Evolutionary conservation across 106 monocot genomes (phyloP).

Genomic region (Ottelia alismoides): DNA sequence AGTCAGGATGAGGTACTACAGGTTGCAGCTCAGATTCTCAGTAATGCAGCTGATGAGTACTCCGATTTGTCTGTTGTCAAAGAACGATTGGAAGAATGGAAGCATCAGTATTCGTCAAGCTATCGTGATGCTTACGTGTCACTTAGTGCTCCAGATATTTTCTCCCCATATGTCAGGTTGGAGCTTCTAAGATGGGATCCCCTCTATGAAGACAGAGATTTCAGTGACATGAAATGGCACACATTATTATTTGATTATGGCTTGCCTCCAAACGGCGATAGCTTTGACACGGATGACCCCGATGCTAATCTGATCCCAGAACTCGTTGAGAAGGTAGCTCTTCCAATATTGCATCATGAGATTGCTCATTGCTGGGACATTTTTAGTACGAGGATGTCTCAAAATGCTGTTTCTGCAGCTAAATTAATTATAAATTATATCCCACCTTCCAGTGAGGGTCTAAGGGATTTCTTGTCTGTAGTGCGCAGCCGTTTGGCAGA

Average conservation of each 20-base stretch:
- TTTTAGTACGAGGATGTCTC: conserved; percentile 56
- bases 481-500: conserved; percentile 40
- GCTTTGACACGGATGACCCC: conserved; percentile 45
- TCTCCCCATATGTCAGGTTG: conserved; percentile 85
- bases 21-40: conserved; percentile 64
- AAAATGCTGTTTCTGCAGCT: conserved; percentile 67
- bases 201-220: conserved; percentile 44
- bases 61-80: conserved; percentile 70
- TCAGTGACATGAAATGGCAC: conserved; percentile 90
- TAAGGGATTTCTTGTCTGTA: conserved; percentile 47
- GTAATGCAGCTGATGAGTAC: conserved; percentile 89
- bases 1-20: conserved; percentile 66
- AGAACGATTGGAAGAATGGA: conserved; percentile 73
- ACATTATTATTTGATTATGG: conserved; percentile 69
- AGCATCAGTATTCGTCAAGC: conserved; percentile 32
- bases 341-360: conserved; percentile 79
- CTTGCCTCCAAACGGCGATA: conserved; percentile 14
- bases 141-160: conserved; percentile 46
- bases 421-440: conserved; percentile 63
- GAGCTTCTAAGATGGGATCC: conserved; percentile 98
- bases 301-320: conserved; percentile 73
- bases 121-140: conserved; percentile 89
- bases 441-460: conserved; percentile 42
- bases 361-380: conserved; percentile 85
- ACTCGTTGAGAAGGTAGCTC: conserved; percentile 87